Conservation (phyloP, 139 green algal species). For the Chlorella sorokiniana region DNA sequence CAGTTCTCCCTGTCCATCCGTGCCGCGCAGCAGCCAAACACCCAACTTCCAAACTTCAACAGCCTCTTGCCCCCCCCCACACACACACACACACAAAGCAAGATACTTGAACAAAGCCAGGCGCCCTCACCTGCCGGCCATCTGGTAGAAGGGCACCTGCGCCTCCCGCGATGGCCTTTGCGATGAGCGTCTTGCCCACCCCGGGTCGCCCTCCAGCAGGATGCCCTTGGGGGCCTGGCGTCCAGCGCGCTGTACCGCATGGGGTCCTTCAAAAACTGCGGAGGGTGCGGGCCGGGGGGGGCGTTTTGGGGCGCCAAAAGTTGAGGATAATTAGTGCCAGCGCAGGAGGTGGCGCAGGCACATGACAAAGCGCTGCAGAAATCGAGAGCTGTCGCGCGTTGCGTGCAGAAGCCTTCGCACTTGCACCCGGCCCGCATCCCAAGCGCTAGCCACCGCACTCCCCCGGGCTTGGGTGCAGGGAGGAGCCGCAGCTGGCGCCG, state of each 20-base stretch:
- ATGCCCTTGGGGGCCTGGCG: slow-evolving; percentile 94
- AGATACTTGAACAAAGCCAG: background rate
- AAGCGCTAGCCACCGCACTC: too few species aligned
- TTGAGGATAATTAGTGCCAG: background rate
- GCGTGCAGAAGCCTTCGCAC: too few species aligned
- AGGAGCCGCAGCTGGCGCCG: background rate
- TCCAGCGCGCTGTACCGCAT: slow-evolving; percentile 74
- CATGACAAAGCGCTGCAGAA: too few species aligned
- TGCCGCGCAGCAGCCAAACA: background rate
- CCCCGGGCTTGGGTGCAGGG: background rate
- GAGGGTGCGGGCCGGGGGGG: background rate
- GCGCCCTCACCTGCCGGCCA: slow-evolving; percentile 68
- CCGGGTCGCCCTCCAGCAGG: slow-evolving; percentile 91
- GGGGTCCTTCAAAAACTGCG: slow-evolving; percentile 90
- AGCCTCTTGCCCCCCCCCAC: background rate
- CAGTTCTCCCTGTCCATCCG: too few species aligned
- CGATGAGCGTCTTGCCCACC: slow-evolving; percentile 91
- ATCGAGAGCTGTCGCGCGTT: too few species aligned
- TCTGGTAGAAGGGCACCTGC: slow-evolving; percentile 90
- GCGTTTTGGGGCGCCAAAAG: slow-evolving; percentile 3
- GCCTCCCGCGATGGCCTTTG: slow-evolving; percentile 93
- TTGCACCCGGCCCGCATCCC: too few species aligned
- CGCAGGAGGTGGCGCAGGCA: too few species aligned
- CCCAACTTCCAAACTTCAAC: background rate
- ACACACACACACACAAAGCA: too few species aligned